Percentiles rank a stretch among this genome's conserved stretches.
These are phyloP conservation scores for Fraxinus excelsior DNA, from an alignment of 257 asterid genomes.

Conservation along the genomic window DNA sequence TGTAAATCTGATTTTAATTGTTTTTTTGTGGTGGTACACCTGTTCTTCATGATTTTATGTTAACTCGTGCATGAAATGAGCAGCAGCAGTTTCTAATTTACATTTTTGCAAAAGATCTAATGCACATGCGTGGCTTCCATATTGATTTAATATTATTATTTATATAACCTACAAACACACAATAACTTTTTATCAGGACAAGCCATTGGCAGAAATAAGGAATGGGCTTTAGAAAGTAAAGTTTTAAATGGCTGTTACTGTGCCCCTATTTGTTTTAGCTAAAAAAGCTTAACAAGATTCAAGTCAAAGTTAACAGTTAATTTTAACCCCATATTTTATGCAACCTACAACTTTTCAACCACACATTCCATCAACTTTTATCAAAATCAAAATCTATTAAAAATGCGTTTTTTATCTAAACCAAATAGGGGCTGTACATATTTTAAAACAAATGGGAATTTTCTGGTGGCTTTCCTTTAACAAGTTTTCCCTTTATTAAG, in stretches of 20 bases:
- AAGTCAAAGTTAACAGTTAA: too few species aligned
- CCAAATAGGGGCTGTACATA: too few species aligned
- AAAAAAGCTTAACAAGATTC: too few species aligned
- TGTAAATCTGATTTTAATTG: neutral
- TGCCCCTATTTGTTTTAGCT: too few species aligned
- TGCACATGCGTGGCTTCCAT: neutral
- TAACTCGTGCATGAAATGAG: neutral
- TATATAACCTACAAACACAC: neutral
- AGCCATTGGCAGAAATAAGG: neutral
- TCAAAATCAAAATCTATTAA: too few species aligned
- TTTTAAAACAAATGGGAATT: neutral
- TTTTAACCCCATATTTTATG: too few species aligned
- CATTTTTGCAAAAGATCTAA: neutral
- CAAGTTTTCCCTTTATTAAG: neutral
- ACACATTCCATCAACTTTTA: too few species aligned
- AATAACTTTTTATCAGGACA: neutral
- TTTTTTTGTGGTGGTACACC: neutral
- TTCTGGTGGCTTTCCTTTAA: neutral
- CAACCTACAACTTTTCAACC: too few species aligned
- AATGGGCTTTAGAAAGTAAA: neutral
- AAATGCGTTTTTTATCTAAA: too few species aligned
- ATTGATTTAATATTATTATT: neutral
- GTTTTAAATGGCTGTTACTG: neutral
- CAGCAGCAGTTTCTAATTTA: neutral
- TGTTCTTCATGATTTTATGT: neutral